Evolutionary conservation across 495 filamentous ascomycete species (phyloP).

Genomic region (Lophiotrema nucula): DNA sequence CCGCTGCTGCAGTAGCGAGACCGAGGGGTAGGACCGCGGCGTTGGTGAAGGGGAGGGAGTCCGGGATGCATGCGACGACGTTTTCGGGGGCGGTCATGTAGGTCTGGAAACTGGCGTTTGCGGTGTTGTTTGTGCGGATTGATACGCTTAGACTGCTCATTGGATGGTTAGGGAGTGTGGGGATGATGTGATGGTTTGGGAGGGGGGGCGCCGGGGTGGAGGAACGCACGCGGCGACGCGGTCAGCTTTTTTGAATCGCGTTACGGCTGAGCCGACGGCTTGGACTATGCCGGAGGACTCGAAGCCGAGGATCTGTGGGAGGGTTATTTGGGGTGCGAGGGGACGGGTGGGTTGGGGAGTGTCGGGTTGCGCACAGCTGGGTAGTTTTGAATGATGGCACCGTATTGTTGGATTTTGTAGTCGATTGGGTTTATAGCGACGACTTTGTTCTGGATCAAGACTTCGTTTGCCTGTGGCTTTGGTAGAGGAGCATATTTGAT

Average conservation of each 20-base stretch:
- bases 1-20: constrained; percentile 49
- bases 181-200: neutral
- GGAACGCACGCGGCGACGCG: constrained; percentile 35
- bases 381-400: neutral
- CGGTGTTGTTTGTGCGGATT: neutral
- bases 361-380: no score
- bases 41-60: constrained; percentile 42
- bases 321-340: neutral
- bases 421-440: constrained; percentile 29
- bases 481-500: constrained; percentile 4
- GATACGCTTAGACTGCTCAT: constrained; percentile 29
- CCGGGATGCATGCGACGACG: constrained; percentile 43
- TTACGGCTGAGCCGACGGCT: constrained; percentile 36
- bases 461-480: constrained; percentile 8
- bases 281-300: constrained; percentile 38
- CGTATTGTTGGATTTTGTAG: constrained; percentile 5
- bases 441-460: constrained; percentile 22
- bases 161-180: neutral
- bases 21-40: constrained; percentile 51
- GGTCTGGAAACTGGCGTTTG: constrained; percentile 23
- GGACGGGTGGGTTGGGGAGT: neutral
- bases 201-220: neutral
- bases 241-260: constrained; percentile 33
- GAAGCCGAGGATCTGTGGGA: constrained; percentile 30
- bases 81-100: constrained; percentile 16